These are phyloP conservation scores for Mixia osmundae DNA, from an alignment of 1,284 basidiomycete genomes.

Conservation along the genomic window DNA sequence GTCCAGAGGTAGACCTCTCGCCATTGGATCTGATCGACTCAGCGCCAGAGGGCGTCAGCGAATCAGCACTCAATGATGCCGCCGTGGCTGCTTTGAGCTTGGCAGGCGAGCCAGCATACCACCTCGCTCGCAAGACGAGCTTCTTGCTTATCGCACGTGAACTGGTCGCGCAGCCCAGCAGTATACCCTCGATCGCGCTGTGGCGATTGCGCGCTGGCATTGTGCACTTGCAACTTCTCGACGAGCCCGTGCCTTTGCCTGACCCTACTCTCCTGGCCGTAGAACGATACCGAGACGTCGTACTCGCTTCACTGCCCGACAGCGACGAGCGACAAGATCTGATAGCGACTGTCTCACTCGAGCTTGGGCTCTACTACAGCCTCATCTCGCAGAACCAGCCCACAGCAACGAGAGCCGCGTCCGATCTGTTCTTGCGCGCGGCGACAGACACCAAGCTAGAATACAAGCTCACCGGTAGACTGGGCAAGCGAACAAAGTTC, in stretches of 20 bases:
- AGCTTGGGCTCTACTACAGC: constrained; percentile 60
- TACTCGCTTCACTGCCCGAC: constrained; percentile 7
- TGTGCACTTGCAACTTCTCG: constrained; percentile 61
- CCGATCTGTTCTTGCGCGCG: constrained; percentile 54
- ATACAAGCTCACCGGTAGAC: constrained; percentile 77
- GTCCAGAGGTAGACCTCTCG: constrained; percentile 51
- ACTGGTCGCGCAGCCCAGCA: constrained; percentile 32
- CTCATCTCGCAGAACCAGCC: constrained; percentile 33
- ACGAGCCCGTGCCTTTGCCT: constrained; percentile 50
- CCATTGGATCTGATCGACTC: constrained; percentile 22
- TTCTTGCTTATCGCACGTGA: constrained; percentile 56
- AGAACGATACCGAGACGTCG: constrained; percentile 26
- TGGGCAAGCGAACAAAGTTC: constrained; percentile 86
- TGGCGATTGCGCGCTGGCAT: constrained; percentile 55
- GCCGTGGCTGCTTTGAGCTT: constrained; percentile 55
- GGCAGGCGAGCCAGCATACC: constrained; percentile 87
- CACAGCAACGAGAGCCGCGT: constrained; percentile 38
- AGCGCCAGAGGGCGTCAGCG: constrained; percentile 12
- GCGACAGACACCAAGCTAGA: constrained; percentile 52
- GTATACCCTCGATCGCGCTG: constrained; percentile 20
- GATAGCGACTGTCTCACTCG: constrained; percentile 44
- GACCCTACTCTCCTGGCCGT: constrained; percentile 30
- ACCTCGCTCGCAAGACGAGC: constrained; percentile 45
- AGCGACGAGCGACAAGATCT: constrained; percentile 31
- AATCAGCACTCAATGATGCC: constrained; percentile 34